Evolutionary conservation across 768 basidiomycete genomes (phyloP).

Genomic region (Leucosporidium scottii): DNA sequence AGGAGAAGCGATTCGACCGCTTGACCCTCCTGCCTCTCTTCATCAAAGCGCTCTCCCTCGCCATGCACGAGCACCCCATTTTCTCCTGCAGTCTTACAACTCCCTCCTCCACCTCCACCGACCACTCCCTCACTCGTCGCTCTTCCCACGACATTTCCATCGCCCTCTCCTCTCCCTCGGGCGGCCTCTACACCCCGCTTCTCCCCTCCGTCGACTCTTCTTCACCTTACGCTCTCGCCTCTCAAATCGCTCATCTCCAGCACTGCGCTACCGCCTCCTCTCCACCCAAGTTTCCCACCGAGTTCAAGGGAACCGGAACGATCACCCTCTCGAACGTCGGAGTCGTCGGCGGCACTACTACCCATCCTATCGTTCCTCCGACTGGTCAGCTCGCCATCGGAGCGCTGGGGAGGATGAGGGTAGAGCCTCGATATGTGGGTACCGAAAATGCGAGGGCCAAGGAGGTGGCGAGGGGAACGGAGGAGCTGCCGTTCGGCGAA

Average conservation of each 20-base stretch:
- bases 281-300: conserved; percentile 15
- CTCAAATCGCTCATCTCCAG: conserved; percentile 57
- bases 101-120: conserved; percentile 9
- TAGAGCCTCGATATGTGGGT: conserved; percentile 22
- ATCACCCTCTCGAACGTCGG: conserved; percentile 77
- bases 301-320: conserved; percentile 48
- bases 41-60: conserved; percentile 68
- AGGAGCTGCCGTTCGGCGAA: conserved; percentile 43
- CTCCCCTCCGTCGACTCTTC: conserved; percentile 50
- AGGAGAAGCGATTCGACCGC: conserved; percentile 42
- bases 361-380: conserved; percentile 67
- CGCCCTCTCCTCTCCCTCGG: conserved; percentile 61
- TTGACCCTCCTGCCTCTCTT: conserved; percentile 78
- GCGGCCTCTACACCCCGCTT: conserved; percentile 73
- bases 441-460: conserved; percentile 11
- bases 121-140: conserved; percentile 4
- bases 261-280: conserved; percentile 54
- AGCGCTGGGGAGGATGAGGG: conserved; percentile 63
- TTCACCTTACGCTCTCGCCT: conserved; percentile 45
- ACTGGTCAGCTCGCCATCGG: conserved; percentile 82
- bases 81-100: conserved; percentile 61
- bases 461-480: conserved; percentile 42
- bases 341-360: conserved; percentile 62
- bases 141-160: conserved; percentile 64
- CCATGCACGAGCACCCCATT: conserved; percentile 78